Base-by-base conservation (phyloP, 768 basidiomycete genomes). In the Boletus rubroflammeus region DNA sequence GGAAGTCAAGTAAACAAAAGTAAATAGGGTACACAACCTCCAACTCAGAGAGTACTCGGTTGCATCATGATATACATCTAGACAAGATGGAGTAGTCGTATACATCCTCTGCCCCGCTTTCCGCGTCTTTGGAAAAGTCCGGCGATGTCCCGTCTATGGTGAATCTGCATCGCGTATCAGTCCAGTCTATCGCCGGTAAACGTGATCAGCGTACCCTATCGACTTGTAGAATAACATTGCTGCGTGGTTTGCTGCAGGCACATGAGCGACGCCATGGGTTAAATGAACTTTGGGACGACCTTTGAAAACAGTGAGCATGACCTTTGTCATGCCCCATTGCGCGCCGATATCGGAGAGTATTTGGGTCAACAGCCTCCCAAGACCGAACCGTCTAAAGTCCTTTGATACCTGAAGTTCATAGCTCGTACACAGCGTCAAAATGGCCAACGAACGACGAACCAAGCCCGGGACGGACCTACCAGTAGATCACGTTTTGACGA, bases 231-330 rank as follows among this genome's bases (percentile, higher is more conserved):
- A 86, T 17, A 59, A 53, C 26, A 71, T 50, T 0, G 82, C 83
- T 5, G 58, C 55, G 6, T 55, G 39, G 59, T 85, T 85, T 1
- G 63, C 83, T 85, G 56, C 29, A 26, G 32, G 34, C 11, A 44
- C 42, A 38, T 67, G 32, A 59, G 51, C 48, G 14, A 56, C 54
- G 11, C 35, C 39, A 13, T 26, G 25, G 17, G 28, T 29, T 34
- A n/a, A 19, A 8, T 5, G 21, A 15, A 43, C 10, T 23, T 49
- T 58, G 31, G 13, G 5, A 54, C 70, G n/a, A 90, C 90, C 76
- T 78, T 83, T 85, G 59, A 93, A 78, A 1, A 83, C 87, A 0
- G 91, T 93, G 15, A 93, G 77, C 76, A 86, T 80, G 26, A 88
- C 68, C 64, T 86, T 90, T 36, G 81, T 70, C 85, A 93, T 87